Percentiles rank a stretch among this genome's conserved stretches.
These are phyloP conservation scores for Backusella sp. DNA, from an alignment of 192 early-diverging fungal genomes.

Conservation along the genomic window DNA sequence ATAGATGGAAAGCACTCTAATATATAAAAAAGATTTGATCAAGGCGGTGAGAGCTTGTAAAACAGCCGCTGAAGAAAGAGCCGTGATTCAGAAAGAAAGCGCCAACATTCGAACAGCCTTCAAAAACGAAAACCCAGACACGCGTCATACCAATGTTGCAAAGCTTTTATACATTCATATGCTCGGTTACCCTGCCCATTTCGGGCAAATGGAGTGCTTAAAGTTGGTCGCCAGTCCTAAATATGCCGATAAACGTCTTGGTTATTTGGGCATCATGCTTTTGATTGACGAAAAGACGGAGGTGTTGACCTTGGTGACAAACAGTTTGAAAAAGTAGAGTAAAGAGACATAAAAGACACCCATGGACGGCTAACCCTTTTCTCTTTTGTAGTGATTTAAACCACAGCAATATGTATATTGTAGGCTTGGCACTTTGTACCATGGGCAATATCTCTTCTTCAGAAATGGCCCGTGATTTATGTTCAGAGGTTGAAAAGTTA, in stretches of 20 bases:
- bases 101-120: conserved; percentile 96
- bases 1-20: too few relatives aligned
- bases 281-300: conserved; percentile 98
- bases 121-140: conserved; percentile 92
- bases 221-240: conserved; percentile 92
- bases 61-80: conserved; percentile 97
- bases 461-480: conserved; percentile 94
- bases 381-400: conserved; percentile 78
- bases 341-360: neutral
- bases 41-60: conserved; percentile 96
- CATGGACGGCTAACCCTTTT: neutral
- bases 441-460: conserved; percentile 95
- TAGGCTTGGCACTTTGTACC: conserved; percentile 96
- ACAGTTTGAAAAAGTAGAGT: conserved; percentile 91
- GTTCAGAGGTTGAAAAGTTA: conserved; percentile 90
- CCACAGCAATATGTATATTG: conserved; percentile 92
- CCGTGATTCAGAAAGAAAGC: conserved; percentile 95
- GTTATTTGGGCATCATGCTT: conserved; percentile 97
- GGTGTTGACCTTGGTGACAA: conserved; percentile 95
- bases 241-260: conserved; percentile 97
- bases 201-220: conserved; percentile 99
- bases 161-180: conserved; percentile 99
- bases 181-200: conserved; percentile 98
- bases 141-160: conserved; percentile 90
- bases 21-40: conserved; percentile 83